Percentiles rank a stretch among this genome's conserved stretches.
Conservation (phyloP, 306 rosid genomes). For the Cicer arietinum region DNA sequence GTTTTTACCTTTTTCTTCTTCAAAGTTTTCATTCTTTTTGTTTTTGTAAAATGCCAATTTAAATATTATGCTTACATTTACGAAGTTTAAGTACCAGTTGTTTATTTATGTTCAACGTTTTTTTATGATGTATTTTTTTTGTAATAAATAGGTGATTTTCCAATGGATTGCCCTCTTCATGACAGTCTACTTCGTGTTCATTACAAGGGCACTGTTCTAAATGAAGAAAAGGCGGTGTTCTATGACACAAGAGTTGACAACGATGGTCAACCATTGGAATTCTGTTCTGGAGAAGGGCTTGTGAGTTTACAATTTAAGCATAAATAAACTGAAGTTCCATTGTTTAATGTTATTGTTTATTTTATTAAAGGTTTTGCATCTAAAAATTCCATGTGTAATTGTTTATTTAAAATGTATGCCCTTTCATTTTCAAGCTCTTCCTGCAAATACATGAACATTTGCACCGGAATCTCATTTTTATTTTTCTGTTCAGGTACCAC, state of each 20-base stretch:
- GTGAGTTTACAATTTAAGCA: slow-evolving; percentile 64
- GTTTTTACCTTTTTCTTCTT: slow-evolving; percentile 18
- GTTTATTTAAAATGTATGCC: slow-evolving; percentile 29
- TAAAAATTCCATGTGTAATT: not conserved
- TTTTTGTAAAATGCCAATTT: slow-evolving; percentile 8
- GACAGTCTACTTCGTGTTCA: slow-evolving; percentile 88
- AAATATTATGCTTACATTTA: slow-evolving; percentile 14
- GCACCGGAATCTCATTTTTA: slow-evolving; percentile 15
- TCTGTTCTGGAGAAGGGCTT: slow-evolving; percentile 96
- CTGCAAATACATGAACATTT: slow-evolving; percentile 38
- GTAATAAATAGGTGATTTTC: slow-evolving; percentile 81
- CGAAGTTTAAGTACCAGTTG: slow-evolving; percentile 21
- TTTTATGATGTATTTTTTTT: slow-evolving; percentile 40
- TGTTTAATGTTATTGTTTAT: not conserved
- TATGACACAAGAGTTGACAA: slow-evolving; percentile 85
- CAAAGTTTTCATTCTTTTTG: slow-evolving; percentile 3
- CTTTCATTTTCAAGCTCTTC: slow-evolving; percentile 11
- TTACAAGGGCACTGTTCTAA: slow-evolving; percentile 85
- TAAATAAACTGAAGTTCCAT: slow-evolving; percentile 27
- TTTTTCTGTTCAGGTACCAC: slow-evolving; percentile 69
- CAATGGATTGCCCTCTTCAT: slow-evolving; percentile 99
- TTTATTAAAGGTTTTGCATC: slow-evolving; percentile 27
- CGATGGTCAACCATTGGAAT: slow-evolving; percentile 88
- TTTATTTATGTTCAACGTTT: slow-evolving; percentile 25
- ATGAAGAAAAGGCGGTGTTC: slow-evolving; percentile 70